These are phyloP conservation scores for Chaetomiaceae sp. DNA, from an alignment of 2,329 filamentous ascomycete species.

Conservation along the genomic window DNA sequence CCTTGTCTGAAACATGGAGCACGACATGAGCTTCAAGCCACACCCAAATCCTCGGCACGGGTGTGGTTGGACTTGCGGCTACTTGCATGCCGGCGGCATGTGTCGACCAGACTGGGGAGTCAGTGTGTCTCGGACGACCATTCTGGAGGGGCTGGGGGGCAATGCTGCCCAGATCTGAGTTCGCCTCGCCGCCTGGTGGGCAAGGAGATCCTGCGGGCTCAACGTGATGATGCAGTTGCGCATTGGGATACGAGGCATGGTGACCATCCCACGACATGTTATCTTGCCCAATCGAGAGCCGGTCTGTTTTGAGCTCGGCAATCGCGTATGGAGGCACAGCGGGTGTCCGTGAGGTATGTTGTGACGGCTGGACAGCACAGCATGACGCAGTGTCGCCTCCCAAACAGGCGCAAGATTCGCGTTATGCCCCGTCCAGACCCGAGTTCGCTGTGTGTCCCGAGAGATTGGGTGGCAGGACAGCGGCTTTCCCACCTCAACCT, in stretches of 20 bases:
- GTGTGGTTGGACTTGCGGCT: background rate
- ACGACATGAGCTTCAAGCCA: background rate
- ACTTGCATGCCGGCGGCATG: constrained; percentile 5
- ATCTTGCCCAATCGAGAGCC: too few relatives aligned
- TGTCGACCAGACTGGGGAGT: background rate
- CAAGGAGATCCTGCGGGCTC: too few relatives aligned
- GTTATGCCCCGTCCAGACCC: background rate
- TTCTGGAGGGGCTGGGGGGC: background rate
- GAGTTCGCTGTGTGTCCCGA: background rate
- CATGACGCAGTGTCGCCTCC: too few relatives aligned
- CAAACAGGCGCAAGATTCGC: background rate
- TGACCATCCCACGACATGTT: too few relatives aligned
- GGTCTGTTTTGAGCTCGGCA: too few relatives aligned
- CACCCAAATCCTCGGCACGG: constrained; percentile 4
- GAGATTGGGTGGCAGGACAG: background rate
- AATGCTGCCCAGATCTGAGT: background rate
- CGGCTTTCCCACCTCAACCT: background rate
- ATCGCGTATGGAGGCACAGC: too few relatives aligned
- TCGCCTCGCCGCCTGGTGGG: too few relatives aligned
- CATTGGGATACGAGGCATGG: too few relatives aligned
- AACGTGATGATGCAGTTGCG: too few relatives aligned
- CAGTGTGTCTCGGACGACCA: background rate
- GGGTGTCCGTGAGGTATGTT: too few relatives aligned
- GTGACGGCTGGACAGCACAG: too few relatives aligned
- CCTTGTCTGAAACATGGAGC: background rate